Evolutionary conservation across 805 yeast species (phyloP).

Genomic region (Zygosaccharomyces bailii): DNA sequence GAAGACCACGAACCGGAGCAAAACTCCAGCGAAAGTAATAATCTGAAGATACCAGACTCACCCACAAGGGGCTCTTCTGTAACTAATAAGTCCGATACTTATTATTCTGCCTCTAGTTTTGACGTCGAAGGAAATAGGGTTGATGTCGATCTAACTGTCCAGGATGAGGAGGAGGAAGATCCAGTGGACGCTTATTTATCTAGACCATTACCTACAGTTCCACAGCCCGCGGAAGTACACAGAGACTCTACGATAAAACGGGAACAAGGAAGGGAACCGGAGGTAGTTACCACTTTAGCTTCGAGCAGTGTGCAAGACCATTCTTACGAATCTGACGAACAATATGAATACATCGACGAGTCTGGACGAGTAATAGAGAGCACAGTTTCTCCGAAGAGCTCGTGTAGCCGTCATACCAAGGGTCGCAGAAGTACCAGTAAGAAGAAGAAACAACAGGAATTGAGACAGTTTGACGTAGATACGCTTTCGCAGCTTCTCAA

Average conservation of each 20-base stretch:
- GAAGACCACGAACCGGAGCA: constrained; percentile 22
- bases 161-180: constrained; percentile 10
- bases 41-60: constrained; percentile 3
- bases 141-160: constrained; percentile 3
- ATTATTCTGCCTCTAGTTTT: constrained; percentile 26
- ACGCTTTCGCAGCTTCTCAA: constrained; percentile 38
- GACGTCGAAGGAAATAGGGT: constrained; percentile 12
- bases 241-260: constrained; percentile 15
- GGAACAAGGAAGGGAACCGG: constrained; percentile 1
- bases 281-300: constrained; percentile 1
- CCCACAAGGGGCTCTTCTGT: constrained; percentile 13
- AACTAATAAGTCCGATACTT: constrained; percentile 23
- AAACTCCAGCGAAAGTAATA: constrained; percentile 15
- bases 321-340: constrained; percentile 16
- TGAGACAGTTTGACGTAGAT: constrained; percentile 32
- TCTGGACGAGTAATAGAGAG: constrained; percentile 8
- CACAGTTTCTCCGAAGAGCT: constrained; percentile 1
- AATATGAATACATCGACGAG: constrained; percentile 23
- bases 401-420: neutral
- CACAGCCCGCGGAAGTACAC: constrained; percentile 10
- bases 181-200: constrained; percentile 14
- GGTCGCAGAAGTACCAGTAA: constrained; percentile 4
- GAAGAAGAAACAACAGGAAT: constrained; percentile 15
- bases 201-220: constrained; percentile 28
- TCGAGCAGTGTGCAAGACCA: constrained; percentile 1